These are phyloP conservation scores for Claviceps monticola DNA, from an alignment of 2,329 filamentous ascomycete genomes.

Conservation along the genomic window DNA sequence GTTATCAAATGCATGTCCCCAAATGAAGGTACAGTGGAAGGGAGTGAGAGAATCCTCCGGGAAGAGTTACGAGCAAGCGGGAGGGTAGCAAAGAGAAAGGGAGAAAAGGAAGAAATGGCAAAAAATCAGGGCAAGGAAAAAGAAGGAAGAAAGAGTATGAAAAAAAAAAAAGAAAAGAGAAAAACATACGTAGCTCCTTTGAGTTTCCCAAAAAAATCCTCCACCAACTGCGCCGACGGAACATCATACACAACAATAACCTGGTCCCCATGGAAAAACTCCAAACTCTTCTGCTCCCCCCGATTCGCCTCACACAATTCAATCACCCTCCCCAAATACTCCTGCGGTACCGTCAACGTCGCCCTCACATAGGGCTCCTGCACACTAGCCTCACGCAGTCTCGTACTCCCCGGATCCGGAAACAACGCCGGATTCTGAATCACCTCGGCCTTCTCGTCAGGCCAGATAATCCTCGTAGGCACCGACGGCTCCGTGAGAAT, in stretches of 20 bases:
- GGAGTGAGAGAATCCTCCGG: no score
- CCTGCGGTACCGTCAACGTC: slow-evolving; percentile 83
- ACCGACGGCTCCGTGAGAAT: slow-evolving; percentile 96
- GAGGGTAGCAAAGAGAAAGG: background rate
- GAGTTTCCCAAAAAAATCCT: slow-evolving; percentile 93
- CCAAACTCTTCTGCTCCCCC: slow-evolving; percentile 73
- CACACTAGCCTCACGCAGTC: slow-evolving; percentile 27
- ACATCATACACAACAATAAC: slow-evolving; percentile 90
- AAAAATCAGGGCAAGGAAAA: no score
- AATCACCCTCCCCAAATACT: slow-evolving; percentile 88
- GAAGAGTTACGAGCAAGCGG: no score
- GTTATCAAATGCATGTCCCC: no score
- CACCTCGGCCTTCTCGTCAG: slow-evolving; percentile 61
- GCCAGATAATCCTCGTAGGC: slow-evolving; percentile 73
- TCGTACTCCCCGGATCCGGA: slow-evolving; percentile 47
- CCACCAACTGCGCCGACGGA: slow-evolving; percentile 78
- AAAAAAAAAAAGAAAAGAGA: no score
- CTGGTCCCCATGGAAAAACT: slow-evolving; percentile 83
- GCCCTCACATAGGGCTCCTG: slow-evolving; percentile 50
- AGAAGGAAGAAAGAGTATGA: background rate
- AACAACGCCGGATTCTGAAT: slow-evolving; percentile 82
- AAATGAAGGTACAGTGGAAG: no score
- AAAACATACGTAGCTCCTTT: slow-evolving; percentile 58
- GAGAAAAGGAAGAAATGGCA: background rate
- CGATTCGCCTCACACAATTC: slow-evolving; percentile 86